phyloP scores from a whole-genome alignment of 768 basidiomycete genomes.

The Infundibulicybe gibba region DNA sequence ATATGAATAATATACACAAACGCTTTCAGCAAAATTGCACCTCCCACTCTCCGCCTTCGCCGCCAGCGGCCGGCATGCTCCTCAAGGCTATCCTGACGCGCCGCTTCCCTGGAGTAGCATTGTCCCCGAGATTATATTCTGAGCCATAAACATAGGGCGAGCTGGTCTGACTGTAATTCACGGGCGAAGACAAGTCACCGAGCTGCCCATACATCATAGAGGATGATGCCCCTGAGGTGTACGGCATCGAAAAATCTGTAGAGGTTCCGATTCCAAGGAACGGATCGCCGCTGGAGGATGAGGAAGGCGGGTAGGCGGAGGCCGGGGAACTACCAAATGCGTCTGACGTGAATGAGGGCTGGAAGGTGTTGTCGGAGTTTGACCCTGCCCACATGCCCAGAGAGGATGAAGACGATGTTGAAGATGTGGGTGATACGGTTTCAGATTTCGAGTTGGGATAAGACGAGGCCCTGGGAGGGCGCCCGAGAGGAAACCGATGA shows the following conservation, averaged over 20 bases:
- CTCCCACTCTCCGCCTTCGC: slow-evolving; percentile 78
- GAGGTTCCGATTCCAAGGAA: slow-evolving; percentile 54
- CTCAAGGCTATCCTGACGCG: slow-evolving; percentile 67
- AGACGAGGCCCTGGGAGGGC: slow-evolving; percentile 17
- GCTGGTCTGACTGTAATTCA: slow-evolving; percentile 28
- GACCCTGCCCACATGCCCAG: slow-evolving; percentile 20
- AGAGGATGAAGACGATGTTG: slow-evolving; percentile 22
- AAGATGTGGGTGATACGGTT: slow-evolving; percentile 17
- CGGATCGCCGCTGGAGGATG: slow-evolving; percentile 41
- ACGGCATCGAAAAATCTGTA: slow-evolving; percentile 33
- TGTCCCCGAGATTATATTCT: slow-evolving; percentile 30
- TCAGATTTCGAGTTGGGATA: slow-evolving; percentile 13
- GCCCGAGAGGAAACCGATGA: slow-evolving; percentile 41
- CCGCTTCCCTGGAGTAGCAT: slow-evolving; percentile 33
- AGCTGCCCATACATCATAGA: slow-evolving; percentile 30
- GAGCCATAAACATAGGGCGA: slow-evolving; percentile 30
- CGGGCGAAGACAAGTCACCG: slow-evolving; percentile 19
- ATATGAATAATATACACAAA: background rate
- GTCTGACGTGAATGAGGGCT: slow-evolving; percentile 22
- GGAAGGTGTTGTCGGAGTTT: slow-evolving; percentile 14
- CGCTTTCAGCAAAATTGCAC: slow-evolving; percentile 58
- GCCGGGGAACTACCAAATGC: slow-evolving; percentile 22
- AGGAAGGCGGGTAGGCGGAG: slow-evolving; percentile 33
- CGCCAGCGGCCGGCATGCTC: slow-evolving; percentile 56
- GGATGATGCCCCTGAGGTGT: slow-evolving; percentile 25